A percentile compares a stretch with the other conserved stretches of the same genome.
Evolutionary conservation across 305 asterid genomes (phyloP).

Genomic region (Stenogyne calaminthoides): DNA sequence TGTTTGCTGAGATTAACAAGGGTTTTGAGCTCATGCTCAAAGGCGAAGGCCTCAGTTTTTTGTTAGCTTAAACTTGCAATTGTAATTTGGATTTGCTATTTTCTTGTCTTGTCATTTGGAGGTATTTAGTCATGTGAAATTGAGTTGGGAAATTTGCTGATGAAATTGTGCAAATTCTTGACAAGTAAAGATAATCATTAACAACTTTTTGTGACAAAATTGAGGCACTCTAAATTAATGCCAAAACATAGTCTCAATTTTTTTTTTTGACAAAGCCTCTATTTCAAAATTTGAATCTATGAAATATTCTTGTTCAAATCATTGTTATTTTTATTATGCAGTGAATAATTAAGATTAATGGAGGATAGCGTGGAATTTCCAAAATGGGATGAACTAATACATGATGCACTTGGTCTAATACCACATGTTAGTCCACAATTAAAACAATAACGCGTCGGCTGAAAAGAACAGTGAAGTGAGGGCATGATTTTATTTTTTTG

Average conservation of each 20-base stretch:
- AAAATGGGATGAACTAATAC: constrained; percentile 77
- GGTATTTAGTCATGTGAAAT: no score
- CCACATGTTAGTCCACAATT: no score
- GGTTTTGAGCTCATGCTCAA: no score
- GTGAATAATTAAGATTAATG: constrained; percentile 39
- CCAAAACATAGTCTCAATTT: background rate
- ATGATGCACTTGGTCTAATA: constrained; percentile 83
- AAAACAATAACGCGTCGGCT: no score
- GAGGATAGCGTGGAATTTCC: constrained; percentile 48
- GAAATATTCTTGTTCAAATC: background rate
- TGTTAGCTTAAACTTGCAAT: constrained; percentile 1
- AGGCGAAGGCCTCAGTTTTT: background rate
- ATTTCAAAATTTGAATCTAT: background rate
- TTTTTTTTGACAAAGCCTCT: background rate
- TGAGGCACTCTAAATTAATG: background rate
- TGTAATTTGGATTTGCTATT: background rate
- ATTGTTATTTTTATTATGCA: background rate
- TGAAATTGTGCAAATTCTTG: constrained; percentile 7
- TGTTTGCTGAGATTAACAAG: no score
- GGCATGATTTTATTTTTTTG: no score
- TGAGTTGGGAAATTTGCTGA: background rate
- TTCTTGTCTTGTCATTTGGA: no score
- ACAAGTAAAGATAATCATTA: background rate
- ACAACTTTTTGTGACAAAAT: background rate
- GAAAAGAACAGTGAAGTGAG: no score